Percentiles rank a stretch among this genome's conserved stretches.
Evolutionary conservation across 495 filamentous ascomycete species (phyloP).

Genomic region (Podospora appendiculata): DNA sequence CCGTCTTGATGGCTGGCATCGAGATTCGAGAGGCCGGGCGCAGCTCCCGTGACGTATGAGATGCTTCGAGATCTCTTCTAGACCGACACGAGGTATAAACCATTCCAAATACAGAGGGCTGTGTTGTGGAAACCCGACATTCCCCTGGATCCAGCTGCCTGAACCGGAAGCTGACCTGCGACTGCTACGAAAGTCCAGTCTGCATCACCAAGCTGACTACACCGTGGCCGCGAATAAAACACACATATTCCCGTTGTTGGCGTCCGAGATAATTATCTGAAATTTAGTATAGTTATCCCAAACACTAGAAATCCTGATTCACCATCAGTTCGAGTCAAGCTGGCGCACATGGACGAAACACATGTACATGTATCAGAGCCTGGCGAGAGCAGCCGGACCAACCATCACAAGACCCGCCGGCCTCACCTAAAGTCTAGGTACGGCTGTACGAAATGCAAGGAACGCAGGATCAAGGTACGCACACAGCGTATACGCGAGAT

Average conservation of each 20-base stretch:
- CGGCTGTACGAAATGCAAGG: constrained; percentile 22
- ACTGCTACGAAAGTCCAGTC: too few relatives aligned
- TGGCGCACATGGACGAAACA: not conserved
- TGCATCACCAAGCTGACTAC: too few relatives aligned
- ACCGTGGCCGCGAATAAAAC: too few relatives aligned
- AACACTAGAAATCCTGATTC: too few relatives aligned
- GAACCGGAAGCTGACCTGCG: too few relatives aligned
- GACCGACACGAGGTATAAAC: not conserved
- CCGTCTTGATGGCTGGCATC: too few relatives aligned
- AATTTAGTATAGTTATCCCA: too few relatives aligned
- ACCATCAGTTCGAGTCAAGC: too few relatives aligned
- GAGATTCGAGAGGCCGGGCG: not conserved
- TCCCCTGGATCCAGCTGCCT: too few relatives aligned
- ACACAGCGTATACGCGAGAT: not conserved
- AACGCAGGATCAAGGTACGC: constrained; percentile 21
- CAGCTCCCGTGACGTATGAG: constrained; percentile 3
- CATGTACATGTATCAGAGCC: not conserved
- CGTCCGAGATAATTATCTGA: too few relatives aligned
- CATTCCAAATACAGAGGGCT: constrained; percentile 4
- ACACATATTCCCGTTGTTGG: too few relatives aligned
- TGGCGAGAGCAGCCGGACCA: not conserved
- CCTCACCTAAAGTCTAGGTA: constrained; percentile 20
- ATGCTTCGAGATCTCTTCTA: not conserved
- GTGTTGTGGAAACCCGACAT: not conserved
- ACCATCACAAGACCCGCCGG: constrained; percentile 11